Base-by-base conservation (phyloP, 768 basidiomycete genomes). In the Boletus subparvulus region DNA sequence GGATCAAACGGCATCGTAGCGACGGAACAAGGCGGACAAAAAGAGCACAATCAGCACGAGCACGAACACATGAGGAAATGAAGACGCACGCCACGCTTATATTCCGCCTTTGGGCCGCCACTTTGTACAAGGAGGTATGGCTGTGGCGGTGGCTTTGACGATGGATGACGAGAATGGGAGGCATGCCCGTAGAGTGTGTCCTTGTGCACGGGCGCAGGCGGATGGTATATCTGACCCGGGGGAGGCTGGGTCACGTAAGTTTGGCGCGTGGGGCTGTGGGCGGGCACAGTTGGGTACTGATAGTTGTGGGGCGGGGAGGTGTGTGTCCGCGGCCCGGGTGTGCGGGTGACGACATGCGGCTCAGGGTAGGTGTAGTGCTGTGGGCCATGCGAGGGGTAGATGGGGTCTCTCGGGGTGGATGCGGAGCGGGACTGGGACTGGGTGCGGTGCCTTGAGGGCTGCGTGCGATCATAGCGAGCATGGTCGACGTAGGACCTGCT, bases 41-140 rank as follows among this genome's bases (percentile, higher is more conserved):
- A 54, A 41, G 50, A 42, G 24, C 14, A 16, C 24, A 35, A 61
- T 69, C 54, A 69, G 59, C 46, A 60, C 30, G 45, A 49, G 54
- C 26, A 62, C 19, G 42, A 50, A 21, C 51, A 63, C 48, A 55
- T 50, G 52, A 65, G 30, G 43, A 41, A 53, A 55, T 14, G 33
- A 43, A 42, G 53, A 69, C 69, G 67, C 39, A 71, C 69, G 8
- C 69, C 69, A 43, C 56, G 71, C 47, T 69, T 72, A 37, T 70
- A 71, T 48, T 71, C 71, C 47, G 68, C 64, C 37, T 61, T 70
- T 48, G 69, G 69, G 10, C 69, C 66, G 41, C 66, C 69, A 35
- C 66, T 41, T 19, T 53, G 61, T 39, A 68, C 68, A 47, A 65
- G 47, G 50, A 68, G 59, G 24, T 66, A 70, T 42, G 69, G 60